Conservation (phyloP, 441 rosid genomes). For the Gossypium trilobum region DNA sequence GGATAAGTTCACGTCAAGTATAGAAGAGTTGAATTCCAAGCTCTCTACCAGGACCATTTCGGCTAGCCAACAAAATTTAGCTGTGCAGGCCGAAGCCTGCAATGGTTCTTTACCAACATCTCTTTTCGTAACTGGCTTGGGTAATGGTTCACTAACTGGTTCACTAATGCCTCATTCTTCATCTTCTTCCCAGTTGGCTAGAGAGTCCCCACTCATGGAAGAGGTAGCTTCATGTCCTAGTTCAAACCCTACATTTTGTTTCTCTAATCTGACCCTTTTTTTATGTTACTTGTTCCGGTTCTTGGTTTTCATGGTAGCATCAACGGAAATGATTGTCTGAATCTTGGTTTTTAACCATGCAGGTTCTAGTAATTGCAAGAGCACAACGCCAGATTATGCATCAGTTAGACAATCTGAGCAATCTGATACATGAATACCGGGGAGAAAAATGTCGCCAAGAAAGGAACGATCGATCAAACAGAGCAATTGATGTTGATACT, state of each 20-base stretch:
- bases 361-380: slow-evolving; percentile 53
- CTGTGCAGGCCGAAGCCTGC: slow-evolving; percentile 62
- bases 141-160: slow-evolving; percentile 47
- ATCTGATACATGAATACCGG: slow-evolving; percentile 50
- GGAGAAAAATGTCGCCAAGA: slow-evolving; percentile 58
- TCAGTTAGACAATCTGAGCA: slow-evolving; percentile 72
- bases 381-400: slow-evolving; percentile 83
- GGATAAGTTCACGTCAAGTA: slow-evolving; percentile 80
- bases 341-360: slow-evolving; percentile 14
- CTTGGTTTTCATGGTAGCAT: neutral
- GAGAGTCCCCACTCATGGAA: slow-evolving; percentile 74
- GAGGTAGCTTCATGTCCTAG: slow-evolving; percentile 45
- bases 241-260: neutral
- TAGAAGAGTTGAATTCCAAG: slow-evolving; percentile 79
- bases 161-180: slow-evolving; percentile 56
- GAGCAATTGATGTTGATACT: slow-evolving; percentile 26
- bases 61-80: slow-evolving; percentile 69
- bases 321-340: neutral
- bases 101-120: slow-evolving; percentile 66
- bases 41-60: slow-evolving; percentile 42
- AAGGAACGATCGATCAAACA: slow-evolving; percentile 31
- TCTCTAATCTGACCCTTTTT: neutral
- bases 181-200: slow-evolving; percentile 71
- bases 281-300: neutral
- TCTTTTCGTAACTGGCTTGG: slow-evolving; percentile 42